A percentile compares a stretch with the other conserved stretches of the same genome.
Conservation (phyloP, 192 early-diverging fungal genomes). For the Chytriomyces sp. region DNA sequence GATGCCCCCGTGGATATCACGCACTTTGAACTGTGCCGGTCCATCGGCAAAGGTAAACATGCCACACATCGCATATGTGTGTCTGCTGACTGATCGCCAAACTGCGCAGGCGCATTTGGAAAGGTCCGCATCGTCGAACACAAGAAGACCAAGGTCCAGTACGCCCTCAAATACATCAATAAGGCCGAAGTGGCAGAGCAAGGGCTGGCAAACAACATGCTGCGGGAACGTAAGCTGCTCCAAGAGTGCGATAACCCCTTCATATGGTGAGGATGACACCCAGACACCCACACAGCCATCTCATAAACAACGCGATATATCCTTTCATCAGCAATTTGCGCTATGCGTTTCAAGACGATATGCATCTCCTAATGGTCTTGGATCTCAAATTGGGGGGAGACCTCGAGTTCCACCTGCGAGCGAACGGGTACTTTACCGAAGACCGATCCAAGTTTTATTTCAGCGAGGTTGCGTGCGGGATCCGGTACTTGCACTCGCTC, state of each 20-base stretch:
- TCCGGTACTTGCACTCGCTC: slow-evolving; percentile 82
- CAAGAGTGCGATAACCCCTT: slow-evolving; percentile 84
- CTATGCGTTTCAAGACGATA: slow-evolving; percentile 97
- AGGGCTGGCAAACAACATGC: slow-evolving; percentile 86
- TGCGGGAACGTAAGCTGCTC: slow-evolving; percentile 85
- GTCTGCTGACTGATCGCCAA: not conserved
- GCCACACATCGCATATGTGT: not conserved
- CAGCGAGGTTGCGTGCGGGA: slow-evolving; percentile 84
- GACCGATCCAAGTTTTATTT: slow-evolving; percentile 82
- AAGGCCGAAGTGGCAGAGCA: slow-evolving; percentile 88
- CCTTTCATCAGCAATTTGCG: slow-evolving; percentile 70
- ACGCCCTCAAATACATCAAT: slow-evolving; percentile 96
- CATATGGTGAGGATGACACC: slow-evolving; percentile 53
- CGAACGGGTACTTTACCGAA: slow-evolving; percentile 74
- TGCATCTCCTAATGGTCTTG: slow-evolving; percentile 91
- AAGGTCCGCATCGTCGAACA: slow-evolving; percentile 88
- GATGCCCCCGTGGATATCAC: slow-evolving; percentile 30
- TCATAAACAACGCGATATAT: not conserved
- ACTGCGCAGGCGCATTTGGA: slow-evolving; percentile 12
- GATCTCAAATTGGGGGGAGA: slow-evolving; percentile 97
- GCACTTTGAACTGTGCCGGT: slow-evolving; percentile 23
- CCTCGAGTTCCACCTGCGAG: slow-evolving; percentile 84
- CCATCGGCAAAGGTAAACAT: slow-evolving; percentile 20
- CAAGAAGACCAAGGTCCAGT: slow-evolving; percentile 75
- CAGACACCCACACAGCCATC: not conserved